Base-by-base conservation (phyloP, 495 filamentous ascomycete species). In the Podospora pseudocomata region DNA sequence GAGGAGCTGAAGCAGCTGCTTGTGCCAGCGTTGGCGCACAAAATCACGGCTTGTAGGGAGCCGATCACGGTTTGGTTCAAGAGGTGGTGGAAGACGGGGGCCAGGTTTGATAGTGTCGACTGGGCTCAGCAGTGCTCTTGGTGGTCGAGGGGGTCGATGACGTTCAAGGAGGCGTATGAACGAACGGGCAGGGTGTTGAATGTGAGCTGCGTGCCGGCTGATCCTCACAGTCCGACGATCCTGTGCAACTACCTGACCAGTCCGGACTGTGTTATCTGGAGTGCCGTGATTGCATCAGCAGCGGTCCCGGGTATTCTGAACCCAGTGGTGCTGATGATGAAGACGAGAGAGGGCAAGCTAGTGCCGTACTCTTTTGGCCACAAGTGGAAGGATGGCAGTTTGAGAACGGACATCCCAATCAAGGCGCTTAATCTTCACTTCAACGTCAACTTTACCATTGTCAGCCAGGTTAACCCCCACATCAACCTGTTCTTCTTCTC, bases 401-500 rank as follows among this genome's bases (percentile, higher is more conserved):
- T 99, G 53, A 88, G 94, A 15, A 99, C 95, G 2, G 95, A 99
- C 75, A 97, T 99, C 65, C 95, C 95, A 0, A 88, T 98, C 75
- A 94, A 93, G 78, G 89, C 93, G 6, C 82, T 99, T 56, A 98
- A 98, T 73, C 82, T 95, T 1, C 92, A 97, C 76, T 98, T 98
- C 85, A 97, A 97, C 77, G 96, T 98, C 73, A 96, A 94, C 70
- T 99, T 98, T 79, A 91, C 91, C 66, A 93, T 99, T 70, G 95
- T 99, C 75, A 91, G 87, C 65, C 95, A 99, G 79, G 94, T 97
- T 34, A 99, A 99, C 75, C 95, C 96, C 1, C 95, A 98, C 76
- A 91, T 99, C 78, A 97, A 96, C 72, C 86, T 97, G 19, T 98
- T 99, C 84, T 97, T 99, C 83, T 99, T 98, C 83, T 94, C 91